Evolutionary conservation across 2,329 filamentous ascomycete genomes (phyloP).

Genomic region (Didymella segeticola): DNA sequence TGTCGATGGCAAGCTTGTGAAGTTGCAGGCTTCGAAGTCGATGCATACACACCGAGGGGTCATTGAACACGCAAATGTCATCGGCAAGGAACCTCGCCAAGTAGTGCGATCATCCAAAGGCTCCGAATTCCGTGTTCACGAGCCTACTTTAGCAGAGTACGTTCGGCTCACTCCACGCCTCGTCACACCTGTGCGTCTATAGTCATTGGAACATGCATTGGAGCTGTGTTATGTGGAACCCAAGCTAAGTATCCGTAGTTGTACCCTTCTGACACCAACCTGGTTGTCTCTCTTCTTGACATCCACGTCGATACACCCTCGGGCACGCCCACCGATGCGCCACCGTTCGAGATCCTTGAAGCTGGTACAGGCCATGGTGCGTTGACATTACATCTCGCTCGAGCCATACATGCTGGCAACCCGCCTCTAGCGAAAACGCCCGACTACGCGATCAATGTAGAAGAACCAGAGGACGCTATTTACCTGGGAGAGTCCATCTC

Average conservation of each 20-base stretch:
- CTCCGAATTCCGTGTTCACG: constrained; percentile 62
- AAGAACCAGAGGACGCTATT: constrained; percentile 38
- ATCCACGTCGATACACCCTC: constrained; percentile 63
- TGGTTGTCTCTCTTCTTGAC: constrained; percentile 79
- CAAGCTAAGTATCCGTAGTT: constrained; percentile 55
- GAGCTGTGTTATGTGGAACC: background rate
- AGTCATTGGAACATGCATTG: background rate
- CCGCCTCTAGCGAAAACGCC: constrained; percentile 53
- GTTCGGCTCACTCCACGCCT: constrained; percentile 69
- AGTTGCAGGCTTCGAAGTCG: constrained; percentile 44
- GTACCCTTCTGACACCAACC: constrained; percentile 76
- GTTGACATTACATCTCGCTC: constrained; percentile 75
- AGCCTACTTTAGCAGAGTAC: constrained; percentile 76
- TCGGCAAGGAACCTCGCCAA: constrained; percentile 68
- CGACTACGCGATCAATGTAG: constrained; percentile 20
- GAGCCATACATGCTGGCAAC: constrained; percentile 78
- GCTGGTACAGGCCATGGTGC: constrained; percentile 86
- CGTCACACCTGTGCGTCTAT: constrained; percentile 72
- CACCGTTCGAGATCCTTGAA: constrained; percentile 76
- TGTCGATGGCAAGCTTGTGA: constrained; percentile 49
- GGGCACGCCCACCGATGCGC: constrained; percentile 44
- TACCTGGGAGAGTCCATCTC: constrained; percentile 43
- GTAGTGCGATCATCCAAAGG: constrained; percentile 63
- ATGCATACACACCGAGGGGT: constrained; percentile 56
- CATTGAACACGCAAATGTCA: constrained; percentile 63